A percentile compares a stretch with the other conserved stretches of the same genome.
Conservation (phyloP, 176 grass and related monocot species). For the Chloris gayana region DNA sequence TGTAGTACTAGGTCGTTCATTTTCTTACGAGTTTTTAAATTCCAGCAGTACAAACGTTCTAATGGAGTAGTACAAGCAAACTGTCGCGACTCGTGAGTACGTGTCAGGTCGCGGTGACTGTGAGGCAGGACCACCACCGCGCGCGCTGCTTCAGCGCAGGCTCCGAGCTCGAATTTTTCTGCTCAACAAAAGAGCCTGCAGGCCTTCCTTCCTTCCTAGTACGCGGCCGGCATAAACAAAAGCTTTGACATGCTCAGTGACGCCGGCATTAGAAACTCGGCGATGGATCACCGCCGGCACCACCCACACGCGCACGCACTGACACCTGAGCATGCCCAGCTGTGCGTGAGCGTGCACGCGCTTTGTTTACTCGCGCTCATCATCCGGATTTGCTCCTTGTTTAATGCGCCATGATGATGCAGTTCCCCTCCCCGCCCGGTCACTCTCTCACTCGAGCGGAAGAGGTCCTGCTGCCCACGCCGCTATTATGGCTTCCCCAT, state of each 20-base stretch:
- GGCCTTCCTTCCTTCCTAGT: neutral
- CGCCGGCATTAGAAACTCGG: neutral
- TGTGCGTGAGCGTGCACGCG: slow-evolving; percentile 4
- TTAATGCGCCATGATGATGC: neutral
- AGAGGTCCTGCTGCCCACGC: slow-evolving; percentile 5
- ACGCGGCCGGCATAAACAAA: slow-evolving; percentile 13
- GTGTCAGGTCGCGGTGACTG: slow-evolving; percentile 4
- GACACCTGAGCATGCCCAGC: slow-evolving; percentile 36
- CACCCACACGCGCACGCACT: slow-evolving; percentile 13
- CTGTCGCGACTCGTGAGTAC: slow-evolving; percentile 18
- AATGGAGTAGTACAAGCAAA: neutral
- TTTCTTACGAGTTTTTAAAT: too few relatives aligned
- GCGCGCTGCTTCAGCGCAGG: neutral
- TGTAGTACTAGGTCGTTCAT: too few relatives aligned
- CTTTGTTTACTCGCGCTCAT: neutral
- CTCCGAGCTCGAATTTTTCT: neutral
- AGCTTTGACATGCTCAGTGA: neutral
- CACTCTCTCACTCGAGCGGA: neutral
- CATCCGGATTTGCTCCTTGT: slow-evolving; percentile 25
- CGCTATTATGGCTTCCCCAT: slow-evolving; percentile 24
- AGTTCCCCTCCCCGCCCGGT: neutral
- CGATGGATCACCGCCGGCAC: neutral
- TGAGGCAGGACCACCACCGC: slow-evolving; percentile 9
- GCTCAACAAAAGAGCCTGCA: too few relatives aligned
- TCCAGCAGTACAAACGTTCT: neutral